phyloP scores from a whole-genome alignment of 192 early-diverging fungal genomes.

The Linnemannia exigua region DNA sequence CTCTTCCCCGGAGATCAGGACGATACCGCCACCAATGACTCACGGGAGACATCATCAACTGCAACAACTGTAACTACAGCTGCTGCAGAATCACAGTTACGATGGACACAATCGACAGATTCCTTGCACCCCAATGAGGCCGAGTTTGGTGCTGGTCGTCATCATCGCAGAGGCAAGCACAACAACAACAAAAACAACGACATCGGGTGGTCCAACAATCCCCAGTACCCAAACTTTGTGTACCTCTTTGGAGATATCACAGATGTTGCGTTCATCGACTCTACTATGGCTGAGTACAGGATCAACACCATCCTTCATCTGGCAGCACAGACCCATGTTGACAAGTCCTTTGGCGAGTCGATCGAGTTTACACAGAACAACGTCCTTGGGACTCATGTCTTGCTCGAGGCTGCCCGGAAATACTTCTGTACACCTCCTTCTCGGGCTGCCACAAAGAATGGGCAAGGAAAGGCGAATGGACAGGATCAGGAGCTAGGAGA shows the following conservation, averaged over 20 bases:
- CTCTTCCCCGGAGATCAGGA: neutral
- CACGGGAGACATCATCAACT: neutral
- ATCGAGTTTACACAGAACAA: conserved; percentile 85
- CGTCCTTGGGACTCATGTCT: conserved; percentile 85
- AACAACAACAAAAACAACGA: neutral
- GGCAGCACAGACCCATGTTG: conserved; percentile 87
- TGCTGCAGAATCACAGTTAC: neutral
- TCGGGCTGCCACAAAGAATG: neutral
- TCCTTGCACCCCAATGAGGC: neutral
- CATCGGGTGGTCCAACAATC: neutral
- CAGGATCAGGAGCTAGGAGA: neutral
- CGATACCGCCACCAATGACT: neutral
- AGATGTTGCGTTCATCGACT: conserved; percentile 71
- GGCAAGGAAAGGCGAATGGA: neutral
- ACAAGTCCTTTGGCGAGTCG: conserved; percentile 89
- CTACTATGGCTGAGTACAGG: conserved; percentile 73
- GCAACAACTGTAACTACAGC: neutral
- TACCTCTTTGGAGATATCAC: conserved; percentile 74
- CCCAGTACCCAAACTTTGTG: conserved; percentile 26
- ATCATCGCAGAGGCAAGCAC: neutral
- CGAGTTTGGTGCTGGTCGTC: neutral
- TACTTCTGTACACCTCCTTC: neutral
- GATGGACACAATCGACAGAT: neutral
- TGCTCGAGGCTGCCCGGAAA: conserved; percentile 77
- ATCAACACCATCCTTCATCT: conserved; percentile 84